Evolutionary conservation across 1,284 basidiomycete genomes (phyloP).

Genomic region (Inonotus hispidus): DNA sequence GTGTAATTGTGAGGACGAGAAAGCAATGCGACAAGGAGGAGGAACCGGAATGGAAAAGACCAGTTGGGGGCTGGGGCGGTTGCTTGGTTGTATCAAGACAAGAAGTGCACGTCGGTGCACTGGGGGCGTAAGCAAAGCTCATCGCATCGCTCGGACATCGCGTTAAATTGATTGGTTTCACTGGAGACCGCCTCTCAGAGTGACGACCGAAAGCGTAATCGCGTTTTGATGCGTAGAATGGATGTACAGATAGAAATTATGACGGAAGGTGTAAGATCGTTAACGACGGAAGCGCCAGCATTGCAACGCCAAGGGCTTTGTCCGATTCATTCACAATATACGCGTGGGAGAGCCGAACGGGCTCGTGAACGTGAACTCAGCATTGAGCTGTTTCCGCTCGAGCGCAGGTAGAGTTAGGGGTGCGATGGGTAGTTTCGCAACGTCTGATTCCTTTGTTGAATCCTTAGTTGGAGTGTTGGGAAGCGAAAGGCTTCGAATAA

Average conservation of each 20-base stretch:
- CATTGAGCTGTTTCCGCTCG: slow-evolving; percentile 61
- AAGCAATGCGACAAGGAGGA: background rate
- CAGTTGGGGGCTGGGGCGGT: background rate
- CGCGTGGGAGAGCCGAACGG: slow-evolving; percentile 9
- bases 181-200: background rate
- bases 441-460: background rate
- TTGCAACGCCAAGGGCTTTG: background rate
- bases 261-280: background rate
- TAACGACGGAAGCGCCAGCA: background rate
- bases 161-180: background rate
- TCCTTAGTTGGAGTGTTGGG: slow-evolving; percentile 22
- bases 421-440: slow-evolving; percentile 19
- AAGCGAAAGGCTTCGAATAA: slow-evolving; percentile 11
- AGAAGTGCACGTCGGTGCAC: background rate
- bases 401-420: slow-evolving; percentile 54
- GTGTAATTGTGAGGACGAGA: background rate
- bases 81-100: background rate
- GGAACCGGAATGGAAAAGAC: background rate
- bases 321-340: slow-evolving; percentile 1
- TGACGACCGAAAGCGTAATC: background rate
- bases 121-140: background rate
- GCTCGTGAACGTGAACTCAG: slow-evolving; percentile 65
- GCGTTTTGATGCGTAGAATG: background rate
- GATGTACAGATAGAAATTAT: background rate
- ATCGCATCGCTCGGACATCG: background rate